Conservation (phyloP, 2,329 filamentous ascomycete genomes). For the Fusarium xyrophilum region DNA sequence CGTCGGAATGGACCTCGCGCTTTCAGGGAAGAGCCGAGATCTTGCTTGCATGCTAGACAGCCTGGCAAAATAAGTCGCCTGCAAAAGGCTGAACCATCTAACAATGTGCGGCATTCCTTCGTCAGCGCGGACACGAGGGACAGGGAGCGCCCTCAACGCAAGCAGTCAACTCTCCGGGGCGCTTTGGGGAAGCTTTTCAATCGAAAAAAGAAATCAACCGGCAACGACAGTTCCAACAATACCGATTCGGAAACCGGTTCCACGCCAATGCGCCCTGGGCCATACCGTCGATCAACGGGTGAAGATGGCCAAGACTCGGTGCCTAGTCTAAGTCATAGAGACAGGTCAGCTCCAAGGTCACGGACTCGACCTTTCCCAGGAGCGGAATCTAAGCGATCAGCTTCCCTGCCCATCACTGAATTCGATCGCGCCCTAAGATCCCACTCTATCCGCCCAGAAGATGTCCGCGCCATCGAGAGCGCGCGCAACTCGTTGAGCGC, state of each 20-base stretch:
- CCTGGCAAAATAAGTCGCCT: slow-evolving; percentile 22
- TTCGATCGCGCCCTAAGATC: slow-evolving; percentile 67
- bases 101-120: slow-evolving; percentile 56
- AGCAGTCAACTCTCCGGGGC: slow-evolving; percentile 64
- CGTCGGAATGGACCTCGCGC: slow-evolving; percentile 19
- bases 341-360: slow-evolving; percentile 47
- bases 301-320: slow-evolving; percentile 27
- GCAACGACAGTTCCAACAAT: slow-evolving; percentile 31
- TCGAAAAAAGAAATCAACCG: slow-evolving; percentile 57
- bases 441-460: slow-evolving; percentile 65
- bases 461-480: slow-evolving; percentile 60
- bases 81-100: slow-evolving; percentile 44
- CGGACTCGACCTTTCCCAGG: slow-evolving; percentile 47
- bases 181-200: slow-evolving; percentile 66
- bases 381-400: slow-evolving; percentile 59
- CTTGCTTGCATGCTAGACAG: slow-evolving; percentile 10
- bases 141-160: slow-evolving; percentile 53
- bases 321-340: slow-evolving; percentile 23
- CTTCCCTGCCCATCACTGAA: slow-evolving; percentile 66
- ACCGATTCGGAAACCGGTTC: slow-evolving; percentile 34
- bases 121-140: slow-evolving; percentile 49
- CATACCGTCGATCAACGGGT: slow-evolving; percentile 29
- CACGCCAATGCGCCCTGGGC: slow-evolving; percentile 38
- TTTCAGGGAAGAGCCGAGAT: slow-evolving; percentile 22
- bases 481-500: slow-evolving; percentile 61